phyloP scores from a whole-genome alignment of 140 eudicot genomes.

The Cichorium intybus region DNA sequence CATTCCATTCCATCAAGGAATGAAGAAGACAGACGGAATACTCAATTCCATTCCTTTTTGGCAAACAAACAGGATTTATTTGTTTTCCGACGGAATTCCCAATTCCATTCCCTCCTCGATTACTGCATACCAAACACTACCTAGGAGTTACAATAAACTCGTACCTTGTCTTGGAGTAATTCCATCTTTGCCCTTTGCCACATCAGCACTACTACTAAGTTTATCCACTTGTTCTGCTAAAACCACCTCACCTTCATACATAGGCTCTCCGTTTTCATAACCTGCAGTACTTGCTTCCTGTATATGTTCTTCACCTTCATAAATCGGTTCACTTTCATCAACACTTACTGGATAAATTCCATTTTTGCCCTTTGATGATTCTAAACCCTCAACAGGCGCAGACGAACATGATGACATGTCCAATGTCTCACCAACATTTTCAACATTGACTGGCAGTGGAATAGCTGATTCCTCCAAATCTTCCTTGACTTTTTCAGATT shows the following conservation, averaged over 20 bases:
- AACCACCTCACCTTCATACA: conserved; percentile 90
- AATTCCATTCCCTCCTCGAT: too few relatives aligned
- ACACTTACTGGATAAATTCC: conserved; percentile 21
- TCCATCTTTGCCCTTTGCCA: conserved; percentile 34
- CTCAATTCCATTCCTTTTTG: too few relatives aligned
- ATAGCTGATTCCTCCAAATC: conserved; percentile 17
- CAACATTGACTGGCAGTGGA: conserved; percentile 21
- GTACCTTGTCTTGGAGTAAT: conserved; percentile 67
- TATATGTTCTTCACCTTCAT: conserved; percentile 84
- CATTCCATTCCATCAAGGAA: too few relatives aligned
- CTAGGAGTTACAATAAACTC: too few relatives aligned
- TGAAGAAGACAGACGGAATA: too few relatives aligned
- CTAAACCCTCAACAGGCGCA: conserved; percentile 25
- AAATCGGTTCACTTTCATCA: conserved; percentile 81
- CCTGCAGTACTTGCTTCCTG: conserved; percentile 46
- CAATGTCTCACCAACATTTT: conserved; percentile 4
- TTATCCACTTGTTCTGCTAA: conserved; percentile 68
- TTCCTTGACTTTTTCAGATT: conserved; percentile 13
- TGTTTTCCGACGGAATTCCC: too few relatives aligned
- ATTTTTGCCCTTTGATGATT: conserved; percentile 33
- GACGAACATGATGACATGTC: conserved; percentile 9
- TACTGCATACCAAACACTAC: too few relatives aligned
- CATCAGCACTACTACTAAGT: conserved; percentile 27
- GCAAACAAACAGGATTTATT: too few relatives aligned
- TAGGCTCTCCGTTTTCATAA: conserved; percentile 67